phyloP scores from a whole-genome alignment of 2,329 filamentous ascomycete genomes.

The Aspergillus hiratsukae region DNA sequence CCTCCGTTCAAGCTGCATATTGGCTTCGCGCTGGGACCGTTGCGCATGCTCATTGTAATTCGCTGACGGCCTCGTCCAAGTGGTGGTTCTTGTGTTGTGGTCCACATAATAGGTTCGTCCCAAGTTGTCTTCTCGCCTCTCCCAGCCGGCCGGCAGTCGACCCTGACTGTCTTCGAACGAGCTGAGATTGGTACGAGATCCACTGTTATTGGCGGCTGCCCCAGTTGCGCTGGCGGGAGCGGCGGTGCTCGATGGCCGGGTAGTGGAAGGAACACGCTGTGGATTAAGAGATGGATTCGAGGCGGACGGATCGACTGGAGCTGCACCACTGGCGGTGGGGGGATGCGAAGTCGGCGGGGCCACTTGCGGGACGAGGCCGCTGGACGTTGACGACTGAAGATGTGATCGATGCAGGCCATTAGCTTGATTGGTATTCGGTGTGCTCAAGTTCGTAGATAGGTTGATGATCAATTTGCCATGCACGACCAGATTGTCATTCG shows the following conservation, averaged over 20 bases:
- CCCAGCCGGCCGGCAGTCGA: conserved; percentile 87
- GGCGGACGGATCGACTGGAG: conserved; percentile 25
- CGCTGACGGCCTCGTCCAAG: conserved; percentile 86
- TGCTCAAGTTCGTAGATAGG: conserved; percentile 80
- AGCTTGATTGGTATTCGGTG: conserved; percentile 58
- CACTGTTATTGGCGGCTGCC: conserved; percentile 32
- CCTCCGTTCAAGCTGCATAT: conserved; percentile 87
- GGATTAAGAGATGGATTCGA: conserved; percentile 33
- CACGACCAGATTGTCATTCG: conserved; percentile 94
- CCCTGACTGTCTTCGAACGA: conserved; percentile 97
- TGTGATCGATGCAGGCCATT: conserved; percentile 35
- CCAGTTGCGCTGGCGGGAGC: conserved; percentile 37
- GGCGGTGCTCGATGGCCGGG: conserved; percentile 37
- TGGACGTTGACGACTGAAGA: conserved; percentile 32
- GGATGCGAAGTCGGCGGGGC: conserved; percentile 23
- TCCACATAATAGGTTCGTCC: conserved; percentile 98
- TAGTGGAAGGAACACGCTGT: conserved; percentile 30
- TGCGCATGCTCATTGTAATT: conserved; percentile 72
- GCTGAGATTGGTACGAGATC: conserved; percentile 62
- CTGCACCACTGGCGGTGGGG: conserved; percentile 17
- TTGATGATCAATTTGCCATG: conserved; percentile 97
- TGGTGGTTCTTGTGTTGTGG: conserved; percentile 93
- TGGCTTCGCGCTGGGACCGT: conserved; percentile 76
- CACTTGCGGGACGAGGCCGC: conserved; percentile 36
- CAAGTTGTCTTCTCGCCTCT: conserved; percentile 89